Conservation (phyloP, 2,329 filamentous ascomycete species). For the Fusarium armeniacum region DNA sequence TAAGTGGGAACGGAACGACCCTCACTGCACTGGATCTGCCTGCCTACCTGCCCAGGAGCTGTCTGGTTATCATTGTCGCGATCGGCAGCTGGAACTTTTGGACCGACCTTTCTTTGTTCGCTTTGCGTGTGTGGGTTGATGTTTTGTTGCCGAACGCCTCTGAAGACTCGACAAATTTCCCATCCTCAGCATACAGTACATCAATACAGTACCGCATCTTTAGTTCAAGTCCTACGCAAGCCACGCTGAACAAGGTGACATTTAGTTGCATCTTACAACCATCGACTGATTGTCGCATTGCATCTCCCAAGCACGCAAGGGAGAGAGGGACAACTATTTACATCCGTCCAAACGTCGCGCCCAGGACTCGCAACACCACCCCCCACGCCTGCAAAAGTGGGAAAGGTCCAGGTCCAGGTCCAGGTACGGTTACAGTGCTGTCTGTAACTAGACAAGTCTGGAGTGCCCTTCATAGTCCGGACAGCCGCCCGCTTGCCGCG, state of each 20-base stretch:
- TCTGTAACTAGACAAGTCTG: constrained; percentile 18
- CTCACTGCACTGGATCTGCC: constrained; percentile 3
- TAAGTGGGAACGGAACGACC: constrained; percentile 6
- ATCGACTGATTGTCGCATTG: constrained; percentile 3
- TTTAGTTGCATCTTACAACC: constrained; percentile 6
- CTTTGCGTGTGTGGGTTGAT: not conserved
- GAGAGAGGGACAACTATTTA: constrained; percentile 15
- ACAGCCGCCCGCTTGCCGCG: constrained; percentile 35
- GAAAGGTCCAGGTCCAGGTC: not conserved
- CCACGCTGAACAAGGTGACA: not conserved
- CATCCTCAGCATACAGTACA: constrained; percentile 13
- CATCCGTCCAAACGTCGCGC: constrained; percentile 7
- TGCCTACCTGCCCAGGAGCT: not conserved
- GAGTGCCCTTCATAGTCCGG: constrained; percentile 21
- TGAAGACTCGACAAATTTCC: constrained; percentile 18
- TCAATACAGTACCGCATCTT: not conserved
- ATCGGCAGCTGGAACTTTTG: constrained; percentile 15
- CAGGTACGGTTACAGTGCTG: constrained; percentile 14
- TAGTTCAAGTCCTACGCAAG: constrained; percentile 2
- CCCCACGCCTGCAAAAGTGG: not conserved
- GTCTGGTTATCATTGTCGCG: not conserved
- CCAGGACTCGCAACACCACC: constrained; percentile 14
- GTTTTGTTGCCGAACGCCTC: constrained; percentile 12
- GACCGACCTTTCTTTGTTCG: constrained; percentile 29
- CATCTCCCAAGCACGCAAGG: not conserved